Evolutionary conservation across 495 filamentous ascomycete genomes (phyloP).

Genomic region (Trichocladium uniseriatum): DNA sequence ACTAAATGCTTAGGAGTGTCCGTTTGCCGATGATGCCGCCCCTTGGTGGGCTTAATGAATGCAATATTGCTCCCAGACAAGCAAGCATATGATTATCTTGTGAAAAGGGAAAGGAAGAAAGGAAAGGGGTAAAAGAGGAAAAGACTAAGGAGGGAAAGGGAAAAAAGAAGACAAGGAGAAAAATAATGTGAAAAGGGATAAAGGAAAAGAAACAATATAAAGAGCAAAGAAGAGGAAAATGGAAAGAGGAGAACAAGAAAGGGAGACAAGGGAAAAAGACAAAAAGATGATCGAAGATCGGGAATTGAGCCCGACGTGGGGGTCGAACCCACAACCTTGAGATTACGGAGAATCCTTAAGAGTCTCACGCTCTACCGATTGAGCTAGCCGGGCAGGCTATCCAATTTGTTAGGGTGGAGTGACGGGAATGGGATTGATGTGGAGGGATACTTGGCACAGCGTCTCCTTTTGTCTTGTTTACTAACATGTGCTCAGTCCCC

Average conservation of each 20-base stretch:
- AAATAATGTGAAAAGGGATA: not conserved
- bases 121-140: not conserved
- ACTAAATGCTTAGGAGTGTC: no score
- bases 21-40: no score
- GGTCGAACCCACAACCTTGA: conserved; percentile 6
- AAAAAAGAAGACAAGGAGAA: not conserved
- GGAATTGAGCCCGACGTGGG: conserved; percentile 6
- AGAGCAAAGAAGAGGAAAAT: not conserved
- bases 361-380: conserved; percentile 80
- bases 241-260: not conserved
- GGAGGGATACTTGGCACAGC: no score
- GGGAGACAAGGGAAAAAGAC: not conserved
- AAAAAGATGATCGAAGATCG: conserved; percentile 1
- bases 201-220: not conserved
- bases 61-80: no score
- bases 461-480: no score
- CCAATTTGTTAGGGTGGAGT: not conserved
- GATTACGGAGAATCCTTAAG: conserved; percentile 39
- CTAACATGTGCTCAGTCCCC: no score
- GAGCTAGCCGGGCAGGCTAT: conserved; percentile 49
- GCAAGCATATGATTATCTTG: no score
- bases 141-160: not conserved
- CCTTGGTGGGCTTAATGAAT: no score
- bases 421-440: no score
- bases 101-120: no score